A percentile compares a stretch with the other conserved stretches of the same genome.
phyloP scores from a whole-genome alignment of 2,329 filamentous ascomycete species.

The Ophiostoma novo-ulmi region DNA sequence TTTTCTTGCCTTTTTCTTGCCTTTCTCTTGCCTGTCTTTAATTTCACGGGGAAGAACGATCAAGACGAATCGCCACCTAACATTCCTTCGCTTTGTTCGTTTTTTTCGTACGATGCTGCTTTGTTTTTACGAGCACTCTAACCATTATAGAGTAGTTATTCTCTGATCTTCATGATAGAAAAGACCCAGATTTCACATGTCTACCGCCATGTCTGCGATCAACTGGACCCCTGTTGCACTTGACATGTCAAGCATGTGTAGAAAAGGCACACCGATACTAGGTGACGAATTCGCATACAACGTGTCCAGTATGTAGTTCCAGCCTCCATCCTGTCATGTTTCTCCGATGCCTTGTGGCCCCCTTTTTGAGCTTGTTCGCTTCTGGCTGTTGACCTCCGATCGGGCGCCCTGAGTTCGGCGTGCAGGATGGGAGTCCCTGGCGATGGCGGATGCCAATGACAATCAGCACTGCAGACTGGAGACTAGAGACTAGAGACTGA shows the following conservation, averaged over 20 bases:
- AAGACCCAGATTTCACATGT: background rate
- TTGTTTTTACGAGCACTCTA: background rate
- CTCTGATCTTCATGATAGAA: background rate
- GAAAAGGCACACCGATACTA: background rate
- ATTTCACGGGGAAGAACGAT: background rate
- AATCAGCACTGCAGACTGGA: background rate
- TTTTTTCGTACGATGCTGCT: background rate
- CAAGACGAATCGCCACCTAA: background rate
- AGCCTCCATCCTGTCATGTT: background rate
- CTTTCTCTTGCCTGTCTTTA: background rate
- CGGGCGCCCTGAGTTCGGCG: background rate
- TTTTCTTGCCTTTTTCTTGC: background rate
- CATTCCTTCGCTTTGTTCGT: background rate
- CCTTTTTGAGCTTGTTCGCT: background rate
- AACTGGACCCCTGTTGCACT: conserved; percentile 1
- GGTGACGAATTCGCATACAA: background rate
- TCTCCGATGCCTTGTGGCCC: conserved; percentile 5
- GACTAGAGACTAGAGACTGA: too few relatives aligned
- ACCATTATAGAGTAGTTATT: background rate
- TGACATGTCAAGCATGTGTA: conserved; percentile 7
- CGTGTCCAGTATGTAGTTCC: background rate
- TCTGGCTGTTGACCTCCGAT: background rate
- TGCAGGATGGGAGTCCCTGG: background rate
- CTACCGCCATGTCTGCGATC: background rate
- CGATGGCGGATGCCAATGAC: background rate